phyloP scores from a whole-genome alignment of 1,284 basidiomycete genomes.

The Hymenochaete sp. region DNA sequence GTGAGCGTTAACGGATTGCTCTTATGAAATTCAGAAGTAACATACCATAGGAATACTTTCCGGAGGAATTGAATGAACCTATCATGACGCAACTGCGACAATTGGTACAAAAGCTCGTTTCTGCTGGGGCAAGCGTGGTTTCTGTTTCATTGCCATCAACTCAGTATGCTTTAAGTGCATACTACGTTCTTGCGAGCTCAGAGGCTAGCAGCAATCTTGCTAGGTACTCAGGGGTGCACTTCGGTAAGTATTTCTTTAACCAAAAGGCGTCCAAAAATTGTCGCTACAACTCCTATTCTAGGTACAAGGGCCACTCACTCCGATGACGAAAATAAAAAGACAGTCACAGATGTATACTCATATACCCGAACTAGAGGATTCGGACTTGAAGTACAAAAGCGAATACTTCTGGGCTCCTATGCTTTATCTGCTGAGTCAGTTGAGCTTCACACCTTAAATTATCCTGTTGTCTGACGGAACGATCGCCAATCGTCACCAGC shows the following conservation, averaged over 20 bases:
- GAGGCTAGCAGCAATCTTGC: constrained; percentile 93
- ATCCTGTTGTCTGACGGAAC: too few relatives aligned
- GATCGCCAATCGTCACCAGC: constrained; percentile 32
- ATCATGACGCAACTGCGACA: constrained; percentile 41
- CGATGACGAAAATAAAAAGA: constrained; percentile 35
- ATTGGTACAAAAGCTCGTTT: constrained; percentile 42
- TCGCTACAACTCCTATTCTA: constrained; percentile 24
- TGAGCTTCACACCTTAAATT: too few relatives aligned
- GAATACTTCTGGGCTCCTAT: constrained; percentile 89
- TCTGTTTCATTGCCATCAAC: constrained; percentile 77
- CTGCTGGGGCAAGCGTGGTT: constrained; percentile 59
- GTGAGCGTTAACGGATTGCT: constrained; percentile 22
- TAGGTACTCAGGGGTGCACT: constrained; percentile 80
- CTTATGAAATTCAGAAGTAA: constrained; percentile 22
- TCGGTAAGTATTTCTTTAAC: constrained; percentile 35
- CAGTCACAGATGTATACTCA: constrained; percentile 46
- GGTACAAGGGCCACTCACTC: constrained; percentile 41
- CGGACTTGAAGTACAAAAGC: constrained; percentile 79
- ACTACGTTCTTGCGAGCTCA: constrained; percentile 91
- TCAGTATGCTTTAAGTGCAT: constrained; percentile 77
- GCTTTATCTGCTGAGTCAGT: constrained; percentile 85
- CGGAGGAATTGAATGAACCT: constrained; percentile 51
- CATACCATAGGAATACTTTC: constrained; percentile 67
- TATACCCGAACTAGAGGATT: constrained; percentile 60
- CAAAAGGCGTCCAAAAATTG: neutral